These are phyloP conservation scores for Candida xiaguanensis DNA, from an alignment of 805 yeast species.

Conservation along the genomic window DNA sequence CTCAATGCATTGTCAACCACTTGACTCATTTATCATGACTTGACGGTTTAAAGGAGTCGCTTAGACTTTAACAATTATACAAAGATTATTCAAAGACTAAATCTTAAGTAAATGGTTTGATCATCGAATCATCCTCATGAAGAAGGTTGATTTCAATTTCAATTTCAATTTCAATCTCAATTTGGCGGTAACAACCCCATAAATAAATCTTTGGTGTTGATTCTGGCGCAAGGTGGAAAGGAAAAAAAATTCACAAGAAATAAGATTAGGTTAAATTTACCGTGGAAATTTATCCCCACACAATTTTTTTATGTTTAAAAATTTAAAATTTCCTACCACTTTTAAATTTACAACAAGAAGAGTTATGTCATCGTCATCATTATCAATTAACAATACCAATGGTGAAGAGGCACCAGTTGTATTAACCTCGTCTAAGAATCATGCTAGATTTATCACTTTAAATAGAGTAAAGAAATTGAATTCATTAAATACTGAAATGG, in stretches of 20 bases:
- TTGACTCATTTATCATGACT: too few relatives aligned
- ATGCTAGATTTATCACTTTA: constrained; percentile 69
- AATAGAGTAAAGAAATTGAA: constrained; percentile 83
- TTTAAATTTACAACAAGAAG: neutral
- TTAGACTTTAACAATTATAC: too few relatives aligned
- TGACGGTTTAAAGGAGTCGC: too few relatives aligned
- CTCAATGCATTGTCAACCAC: too few relatives aligned
- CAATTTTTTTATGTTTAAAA: neutral
- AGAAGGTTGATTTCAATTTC: too few relatives aligned
- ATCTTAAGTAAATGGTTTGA: too few relatives aligned
- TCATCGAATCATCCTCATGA: too few relatives aligned
- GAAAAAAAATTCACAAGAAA: neutral
- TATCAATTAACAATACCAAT: constrained; percentile 1
- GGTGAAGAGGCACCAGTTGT: constrained; percentile 42
- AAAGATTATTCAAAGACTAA: too few relatives aligned
- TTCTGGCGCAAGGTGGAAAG: neutral
- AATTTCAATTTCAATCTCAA: too few relatives aligned
- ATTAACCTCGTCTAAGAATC: constrained; percentile 55
- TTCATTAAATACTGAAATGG: constrained; percentile 78
- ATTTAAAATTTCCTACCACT: neutral
- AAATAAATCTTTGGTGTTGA: too few relatives aligned
- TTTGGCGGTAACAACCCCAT: too few relatives aligned
- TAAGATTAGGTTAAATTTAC: neutral
- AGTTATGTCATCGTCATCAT: constrained; percentile 1
- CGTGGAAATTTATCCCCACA: constrained; percentile 4